Evolutionary conservation across 2,329 filamentous ascomycete species (phyloP).

Genomic region (Penicillium sp.): DNA sequence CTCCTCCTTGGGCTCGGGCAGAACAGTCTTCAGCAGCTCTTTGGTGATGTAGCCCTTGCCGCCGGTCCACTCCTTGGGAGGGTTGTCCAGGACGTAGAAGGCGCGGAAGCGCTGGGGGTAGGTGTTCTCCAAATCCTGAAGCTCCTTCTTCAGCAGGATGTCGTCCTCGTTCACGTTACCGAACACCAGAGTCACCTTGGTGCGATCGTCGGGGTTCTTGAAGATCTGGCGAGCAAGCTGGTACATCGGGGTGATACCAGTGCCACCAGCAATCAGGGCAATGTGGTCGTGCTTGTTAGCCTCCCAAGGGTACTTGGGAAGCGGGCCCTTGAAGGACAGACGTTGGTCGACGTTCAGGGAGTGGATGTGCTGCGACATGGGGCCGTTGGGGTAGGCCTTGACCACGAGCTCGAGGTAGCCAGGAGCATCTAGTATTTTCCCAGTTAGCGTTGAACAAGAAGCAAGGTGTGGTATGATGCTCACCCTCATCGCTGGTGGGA

Average conservation of each 20-base stretch:
- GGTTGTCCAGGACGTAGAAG: slow-evolving; percentile 90
- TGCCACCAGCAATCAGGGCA: slow-evolving; percentile 76
- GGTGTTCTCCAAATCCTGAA: slow-evolving; percentile 84
- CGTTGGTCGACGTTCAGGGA: slow-evolving; percentile 75
- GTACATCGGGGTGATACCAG: slow-evolving; percentile 97
- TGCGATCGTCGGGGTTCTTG: slow-evolving; percentile 94
- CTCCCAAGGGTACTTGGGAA: slow-evolving; percentile 88
- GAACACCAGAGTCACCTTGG: slow-evolving; percentile 93
- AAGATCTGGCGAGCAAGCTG: slow-evolving; percentile 90
- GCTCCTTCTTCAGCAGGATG: slow-evolving; percentile 84
- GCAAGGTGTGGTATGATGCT: slow-evolving; percentile 32
- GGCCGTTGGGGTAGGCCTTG: slow-evolving; percentile 86
- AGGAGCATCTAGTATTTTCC: slow-evolving; percentile 56
- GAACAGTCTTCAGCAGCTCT: slow-evolving; percentile 89
- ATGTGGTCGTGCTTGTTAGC: slow-evolving; percentile 88
- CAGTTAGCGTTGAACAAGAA: neutral
- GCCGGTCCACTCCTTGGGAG: slow-evolving; percentile 72
- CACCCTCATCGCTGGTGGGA: slow-evolving; percentile 80
- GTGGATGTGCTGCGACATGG: slow-evolving; percentile 90
- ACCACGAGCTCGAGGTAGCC: slow-evolving; percentile 86
- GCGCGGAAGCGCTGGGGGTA: slow-evolving; percentile 93
- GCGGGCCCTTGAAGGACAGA: slow-evolving; percentile 89
- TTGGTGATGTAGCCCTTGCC: slow-evolving; percentile 80
- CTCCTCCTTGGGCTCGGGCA: slow-evolving; percentile 85
- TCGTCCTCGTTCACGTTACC: slow-evolving; percentile 88